These are phyloP conservation scores for Trichophyton benhamiae DNA, from an alignment of 2,329 filamentous ascomycete species.

Conservation along the genomic window DNA sequence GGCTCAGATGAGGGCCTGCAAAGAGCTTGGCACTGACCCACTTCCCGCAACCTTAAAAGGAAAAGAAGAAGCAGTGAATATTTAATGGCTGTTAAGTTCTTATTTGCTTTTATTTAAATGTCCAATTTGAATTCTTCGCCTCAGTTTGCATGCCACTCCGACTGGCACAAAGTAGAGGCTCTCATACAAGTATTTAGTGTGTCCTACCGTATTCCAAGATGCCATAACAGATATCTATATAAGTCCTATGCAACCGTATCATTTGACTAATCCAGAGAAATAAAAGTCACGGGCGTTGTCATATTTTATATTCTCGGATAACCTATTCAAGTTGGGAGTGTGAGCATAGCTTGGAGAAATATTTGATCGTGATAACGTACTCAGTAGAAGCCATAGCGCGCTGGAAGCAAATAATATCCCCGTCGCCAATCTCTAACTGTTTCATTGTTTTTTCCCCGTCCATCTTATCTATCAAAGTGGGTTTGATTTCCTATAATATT, in stretches of 20 bases:
- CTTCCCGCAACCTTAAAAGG: too few species aligned
- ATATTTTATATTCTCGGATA: background rate
- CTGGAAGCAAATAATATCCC: slow-evolving; percentile 94
- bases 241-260: background rate
- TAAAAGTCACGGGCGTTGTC: background rate
- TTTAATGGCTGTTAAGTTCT: too few species aligned
- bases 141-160: too few species aligned
- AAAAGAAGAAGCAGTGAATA: too few species aligned
- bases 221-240: background rate
- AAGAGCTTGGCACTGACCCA: too few species aligned
- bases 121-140: too few species aligned
- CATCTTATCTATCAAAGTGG: slow-evolving; percentile 88
- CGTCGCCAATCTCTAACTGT: slow-evolving; percentile 87
- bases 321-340: background rate
- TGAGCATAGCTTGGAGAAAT: background rate
- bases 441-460: slow-evolving; percentile 82
- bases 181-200: too few species aligned
- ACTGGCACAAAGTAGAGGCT: too few species aligned
- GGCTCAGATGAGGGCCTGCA: too few species aligned
- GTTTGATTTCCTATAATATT: slow-evolving; percentile 66
- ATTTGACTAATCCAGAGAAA: background rate
- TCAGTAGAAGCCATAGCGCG: background rate
- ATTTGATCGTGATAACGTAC: background rate
- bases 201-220: too few species aligned
- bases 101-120: too few species aligned